Evolutionary conservation across 148 eudicot genomes (phyloP).

Genomic region (Vaccinium vitisidaea): DNA sequence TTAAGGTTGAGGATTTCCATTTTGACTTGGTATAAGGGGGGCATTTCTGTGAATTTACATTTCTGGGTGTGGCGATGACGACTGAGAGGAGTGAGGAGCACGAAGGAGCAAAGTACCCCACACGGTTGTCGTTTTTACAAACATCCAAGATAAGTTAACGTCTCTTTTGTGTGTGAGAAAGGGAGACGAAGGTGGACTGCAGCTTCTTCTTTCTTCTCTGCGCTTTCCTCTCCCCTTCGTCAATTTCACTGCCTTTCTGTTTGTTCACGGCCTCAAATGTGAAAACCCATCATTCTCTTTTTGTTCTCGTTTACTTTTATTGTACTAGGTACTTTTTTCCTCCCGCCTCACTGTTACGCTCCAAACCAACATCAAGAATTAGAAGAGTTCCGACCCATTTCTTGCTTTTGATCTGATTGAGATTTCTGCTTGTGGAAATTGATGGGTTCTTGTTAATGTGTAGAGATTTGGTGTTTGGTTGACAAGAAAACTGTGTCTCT

Average conservation of each 20-base stretch:
- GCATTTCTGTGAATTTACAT: not conserved
- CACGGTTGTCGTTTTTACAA: not conserved
- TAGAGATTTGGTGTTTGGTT: not conserved
- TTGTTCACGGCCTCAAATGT: constrained; percentile 16
- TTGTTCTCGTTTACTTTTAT: not conserved
- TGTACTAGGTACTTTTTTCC: too few species aligned
- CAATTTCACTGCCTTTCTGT: constrained; percentile 22
- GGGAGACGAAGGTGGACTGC: not conserved
- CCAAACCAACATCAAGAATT: not conserved
- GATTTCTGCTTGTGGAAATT: not conserved
- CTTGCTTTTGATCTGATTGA: not conserved
- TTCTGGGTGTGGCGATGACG: not conserved
- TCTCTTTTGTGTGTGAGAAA: not conserved
- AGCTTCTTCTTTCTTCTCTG: not conserved
- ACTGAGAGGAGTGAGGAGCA: too few species aligned
- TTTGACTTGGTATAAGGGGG: not conserved
- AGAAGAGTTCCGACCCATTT: not conserved
- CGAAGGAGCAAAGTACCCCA: not conserved
- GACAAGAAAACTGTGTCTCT: not conserved
- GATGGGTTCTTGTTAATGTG: not conserved
- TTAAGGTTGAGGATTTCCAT: not conserved
- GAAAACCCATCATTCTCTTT: not conserved
- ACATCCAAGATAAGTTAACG: not conserved
- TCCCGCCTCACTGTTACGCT: not conserved
- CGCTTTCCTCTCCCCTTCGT: constrained; percentile 8